Conservation (phyloP, 495 filamentous ascomycete genomes). For the Penicillium subrubescens region DNA sequence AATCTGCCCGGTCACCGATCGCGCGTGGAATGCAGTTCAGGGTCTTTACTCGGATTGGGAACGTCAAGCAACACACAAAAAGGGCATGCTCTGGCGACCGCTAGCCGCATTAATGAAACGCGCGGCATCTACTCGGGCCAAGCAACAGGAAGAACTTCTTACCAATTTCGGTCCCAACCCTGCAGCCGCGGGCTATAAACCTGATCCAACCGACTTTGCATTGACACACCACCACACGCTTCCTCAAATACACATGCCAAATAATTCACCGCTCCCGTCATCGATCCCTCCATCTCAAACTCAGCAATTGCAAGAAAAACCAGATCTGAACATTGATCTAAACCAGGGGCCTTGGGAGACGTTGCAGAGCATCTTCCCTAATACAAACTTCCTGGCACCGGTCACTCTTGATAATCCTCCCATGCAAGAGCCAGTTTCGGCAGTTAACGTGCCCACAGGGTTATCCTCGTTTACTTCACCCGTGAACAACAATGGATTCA, state of each 20-base stretch:
- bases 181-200: neutral
- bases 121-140: conserved; percentile 46
- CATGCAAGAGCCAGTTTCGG: conserved; percentile 7
- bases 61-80: conserved; percentile 53
- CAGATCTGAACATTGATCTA: conserved; percentile 32
- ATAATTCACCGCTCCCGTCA: conserved; percentile 3
- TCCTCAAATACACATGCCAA: conserved; percentile 23
- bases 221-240: conserved; percentile 11
- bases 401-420: conserved; percentile 11
- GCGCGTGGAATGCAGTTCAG: conserved; percentile 79
- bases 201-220: conserved; percentile 5
- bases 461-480: conserved; percentile 15
- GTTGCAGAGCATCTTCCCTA: conserved; percentile 36
- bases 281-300: neutral
- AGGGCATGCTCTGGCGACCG: conserved; percentile 72
- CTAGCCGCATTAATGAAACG: conserved; percentile 71
- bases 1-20: conserved; percentile 67
- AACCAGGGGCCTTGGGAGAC: conserved; percentile 32
- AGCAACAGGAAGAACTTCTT: conserved; percentile 35
- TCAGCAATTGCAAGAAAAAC: neutral
- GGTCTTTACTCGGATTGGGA: conserved; percentile 58
- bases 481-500: conserved; percentile 14
- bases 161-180: conserved; percentile 23
- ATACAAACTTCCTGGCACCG: conserved; percentile 31
- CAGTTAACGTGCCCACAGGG: conserved; percentile 5